Percentiles rank a stretch among this genome's conserved stretches.
These are phyloP conservation scores for Pichia sp. DNA, from an alignment of 1,139 yeast genomes.

Conservation along the genomic window DNA sequence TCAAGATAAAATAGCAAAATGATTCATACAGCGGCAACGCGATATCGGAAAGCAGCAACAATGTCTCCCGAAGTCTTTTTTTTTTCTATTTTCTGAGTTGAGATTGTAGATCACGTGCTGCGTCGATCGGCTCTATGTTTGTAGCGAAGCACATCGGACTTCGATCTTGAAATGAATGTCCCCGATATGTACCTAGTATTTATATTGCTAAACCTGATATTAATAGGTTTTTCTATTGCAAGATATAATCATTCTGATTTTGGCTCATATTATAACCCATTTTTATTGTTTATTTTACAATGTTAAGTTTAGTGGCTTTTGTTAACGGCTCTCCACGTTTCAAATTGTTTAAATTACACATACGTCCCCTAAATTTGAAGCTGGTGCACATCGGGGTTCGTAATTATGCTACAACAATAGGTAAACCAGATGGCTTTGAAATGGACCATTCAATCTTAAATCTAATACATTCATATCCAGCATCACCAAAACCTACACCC, in stretches of 20 bases:
- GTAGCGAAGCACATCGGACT: too few species aligned
- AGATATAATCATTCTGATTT: too few species aligned
- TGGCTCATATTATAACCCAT: too few species aligned
- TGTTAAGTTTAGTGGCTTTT: not conserved
- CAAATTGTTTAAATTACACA: not conserved
- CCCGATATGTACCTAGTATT: not conserved
- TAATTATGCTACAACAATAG: not conserved
- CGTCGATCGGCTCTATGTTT: too few species aligned
- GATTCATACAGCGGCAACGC: too few species aligned
- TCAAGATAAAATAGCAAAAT: too few species aligned
- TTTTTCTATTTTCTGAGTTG: not conserved
- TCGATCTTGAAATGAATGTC: not conserved
- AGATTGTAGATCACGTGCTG: too few species aligned
- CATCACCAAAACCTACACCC: conserved; percentile 51
- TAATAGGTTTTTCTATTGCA: too few species aligned
- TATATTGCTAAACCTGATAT: too few species aligned
- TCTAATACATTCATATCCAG: conserved; percentile 44
- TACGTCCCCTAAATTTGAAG: not conserved
- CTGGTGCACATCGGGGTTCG: not conserved
- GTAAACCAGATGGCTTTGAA: not conserved
- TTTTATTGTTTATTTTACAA: too few species aligned
- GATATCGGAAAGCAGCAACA: too few species aligned
- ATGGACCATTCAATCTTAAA: conserved; percentile 20
- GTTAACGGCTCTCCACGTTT: not conserved
- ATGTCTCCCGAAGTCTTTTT: too few species aligned